These are phyloP conservation scores for Euphorbia peplus DNA, from an alignment of 345 rosid genomes.

Conservation along the genomic window DNA sequence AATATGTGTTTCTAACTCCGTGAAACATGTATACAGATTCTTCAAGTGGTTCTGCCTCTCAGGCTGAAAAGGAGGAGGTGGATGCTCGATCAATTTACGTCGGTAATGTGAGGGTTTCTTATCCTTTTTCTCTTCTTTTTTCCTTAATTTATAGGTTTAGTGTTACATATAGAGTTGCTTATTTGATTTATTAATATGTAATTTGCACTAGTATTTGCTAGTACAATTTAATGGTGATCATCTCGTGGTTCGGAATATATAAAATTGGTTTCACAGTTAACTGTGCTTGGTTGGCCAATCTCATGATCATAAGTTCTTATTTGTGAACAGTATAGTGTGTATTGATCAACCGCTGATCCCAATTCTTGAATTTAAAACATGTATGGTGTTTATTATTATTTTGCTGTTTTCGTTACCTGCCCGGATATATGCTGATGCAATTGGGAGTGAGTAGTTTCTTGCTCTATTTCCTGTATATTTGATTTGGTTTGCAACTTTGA, in stretches of 20 bases:
- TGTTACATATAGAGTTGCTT: neutral
- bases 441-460: neutral
- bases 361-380: neutral
- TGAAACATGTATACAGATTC: slow-evolving; percentile 52
- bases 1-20: neutral
- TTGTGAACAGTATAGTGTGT: neutral
- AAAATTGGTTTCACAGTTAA: neutral
- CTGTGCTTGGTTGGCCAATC: neutral
- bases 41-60: slow-evolving; percentile 55
- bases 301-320: neutral
- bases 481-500: neutral
- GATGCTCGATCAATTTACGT: slow-evolving; percentile 94
- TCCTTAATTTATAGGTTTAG: neutral
- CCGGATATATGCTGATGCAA: neutral
- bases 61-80: slow-evolving; percentile 97
- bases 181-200: neutral
- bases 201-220: neutral
- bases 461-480: neutral
- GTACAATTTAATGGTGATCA: slow-evolving; percentile 1
- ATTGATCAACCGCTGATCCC: neutral
- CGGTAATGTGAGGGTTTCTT: slow-evolving; percentile 80
- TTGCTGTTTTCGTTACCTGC: neutral
- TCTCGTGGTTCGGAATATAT: neutral
- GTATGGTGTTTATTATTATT: neutral
- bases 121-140: slow-evolving; percentile 16